Base-by-base conservation (phyloP, 495 filamentous ascomycete genomes). In the Penicillium crystallinum region DNA sequence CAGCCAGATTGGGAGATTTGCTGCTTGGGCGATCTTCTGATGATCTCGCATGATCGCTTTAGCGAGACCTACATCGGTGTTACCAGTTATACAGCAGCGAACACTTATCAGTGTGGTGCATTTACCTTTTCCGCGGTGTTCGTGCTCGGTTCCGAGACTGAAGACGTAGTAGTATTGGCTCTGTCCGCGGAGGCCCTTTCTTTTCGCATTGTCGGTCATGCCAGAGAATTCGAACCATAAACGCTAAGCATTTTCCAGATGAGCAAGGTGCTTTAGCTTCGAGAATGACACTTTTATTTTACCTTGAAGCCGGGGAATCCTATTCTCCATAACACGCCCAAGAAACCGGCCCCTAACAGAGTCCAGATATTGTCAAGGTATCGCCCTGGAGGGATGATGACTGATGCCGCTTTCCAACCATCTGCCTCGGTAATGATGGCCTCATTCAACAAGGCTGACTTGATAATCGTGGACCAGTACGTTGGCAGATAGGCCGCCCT, bases 1-100 rank as follows among this genome's bases (percentile, higher is more conserved):
- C 3, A 67, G 62, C 62, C 62, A 67, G 11, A 67, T 67, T 0
- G 64, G 64, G 2, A 65, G 38, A n/a, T 63, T 57, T 9, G 62
- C 57, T 0, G 47, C 18, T 22, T 52, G 49, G 2, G 62, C 64
- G 7, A 27, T 53, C 4, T 46, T 34, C 34, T 65, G 62, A 29
- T 65, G 49, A 4, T 65, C 27, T 0, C 23, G 49, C 27, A 67
- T 55, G 14, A 67, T 65, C 1, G 55, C 53, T 47, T 57, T 65
- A 0, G 62, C 64, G 19, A 67, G 59, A 3, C 64, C 64, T 67
- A 14, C 11, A 8, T 3, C 6, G 15, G 6, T 6, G 4, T 56
- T 5, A 54, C 21, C 22, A 29, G n/a, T 4, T 15, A 15, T 15
- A 42, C 10, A 17, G 10, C 23, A 27, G 23, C 23, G 11, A 11